A percentile compares a stretch with the other conserved stretches of the same genome.
phyloP scores from a whole-genome alignment of 2,329 filamentous ascomycete species.

The Apiospora phragmitis region DNA sequence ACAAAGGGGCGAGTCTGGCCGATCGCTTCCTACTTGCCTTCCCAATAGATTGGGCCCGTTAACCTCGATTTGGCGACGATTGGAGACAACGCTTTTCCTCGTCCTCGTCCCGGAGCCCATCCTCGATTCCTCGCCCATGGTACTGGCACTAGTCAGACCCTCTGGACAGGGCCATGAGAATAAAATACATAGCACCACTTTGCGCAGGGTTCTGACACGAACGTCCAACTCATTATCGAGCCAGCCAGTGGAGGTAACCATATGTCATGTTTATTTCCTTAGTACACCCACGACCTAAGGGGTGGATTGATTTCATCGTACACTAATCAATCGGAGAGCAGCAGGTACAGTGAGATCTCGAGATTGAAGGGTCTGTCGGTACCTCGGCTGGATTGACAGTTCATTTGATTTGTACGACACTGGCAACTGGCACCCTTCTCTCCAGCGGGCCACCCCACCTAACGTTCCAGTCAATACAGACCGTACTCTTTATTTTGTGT shows the following conservation, averaged over 20 bases:
- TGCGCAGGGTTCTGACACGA: conserved; percentile 7
- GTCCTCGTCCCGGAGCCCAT: neutral
- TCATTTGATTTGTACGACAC: neutral
- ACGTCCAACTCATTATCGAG: neutral
- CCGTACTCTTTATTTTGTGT: neutral
- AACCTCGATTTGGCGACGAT: conserved; percentile 7
- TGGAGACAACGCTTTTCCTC: neutral
- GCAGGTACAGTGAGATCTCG: conserved; percentile 1
- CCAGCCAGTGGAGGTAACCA: neutral
- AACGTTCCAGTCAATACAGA: neutral
- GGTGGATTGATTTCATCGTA: conserved; percentile 3
- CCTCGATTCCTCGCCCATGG: neutral
- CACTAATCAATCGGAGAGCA: conserved; percentile 5
- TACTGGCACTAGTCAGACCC: neutral
- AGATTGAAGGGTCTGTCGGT: conserved; percentile 2
- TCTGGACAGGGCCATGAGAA: neutral
- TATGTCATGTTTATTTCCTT: neutral
- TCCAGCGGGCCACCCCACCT: neutral
- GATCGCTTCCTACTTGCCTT: conserved; percentile 3
- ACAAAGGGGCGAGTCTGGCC: conserved; percentile 2
- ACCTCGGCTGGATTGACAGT: neutral
- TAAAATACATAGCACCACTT: neutral
- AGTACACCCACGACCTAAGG: neutral
- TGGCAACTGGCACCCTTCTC: neutral
- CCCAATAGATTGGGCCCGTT: conserved; percentile 7